Conservation (phyloP, 2,329 filamentous ascomycete genomes). For the Massarina eburnea region DNA sequence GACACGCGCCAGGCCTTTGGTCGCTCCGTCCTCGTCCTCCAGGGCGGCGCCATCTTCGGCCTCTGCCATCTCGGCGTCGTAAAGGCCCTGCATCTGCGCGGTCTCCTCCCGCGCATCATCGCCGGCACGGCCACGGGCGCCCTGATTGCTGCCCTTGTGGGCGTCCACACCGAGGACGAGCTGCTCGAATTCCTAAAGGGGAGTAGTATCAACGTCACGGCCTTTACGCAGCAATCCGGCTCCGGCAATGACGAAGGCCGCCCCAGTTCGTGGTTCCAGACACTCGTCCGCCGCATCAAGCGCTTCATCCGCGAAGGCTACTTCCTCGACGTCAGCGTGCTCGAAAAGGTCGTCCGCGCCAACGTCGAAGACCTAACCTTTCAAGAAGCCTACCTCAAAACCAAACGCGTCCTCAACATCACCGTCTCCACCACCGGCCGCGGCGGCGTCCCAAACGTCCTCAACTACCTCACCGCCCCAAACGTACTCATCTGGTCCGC, state of each 20-base stretch:
- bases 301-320: slow-evolving; percentile 77
- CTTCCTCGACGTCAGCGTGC: slow-evolving; percentile 76
- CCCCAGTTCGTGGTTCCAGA: slow-evolving; percentile 48
- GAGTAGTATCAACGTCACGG: slow-evolving; percentile 78
- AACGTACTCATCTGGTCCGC: slow-evolving; percentile 88
- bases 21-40: slow-evolving; percentile 78
- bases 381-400: slow-evolving; percentile 84
- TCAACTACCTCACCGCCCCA: slow-evolving; percentile 91
- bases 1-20: slow-evolving; percentile 89
- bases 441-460: slow-evolving; percentile 75
- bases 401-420: slow-evolving; percentile 87
- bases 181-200: slow-evolving; percentile 75
- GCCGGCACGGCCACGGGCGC: slow-evolving; percentile 89
- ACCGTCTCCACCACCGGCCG: slow-evolving; percentile 77
- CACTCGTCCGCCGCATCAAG: slow-evolving; percentile 64
- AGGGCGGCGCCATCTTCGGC: slow-evolving; percentile 90
- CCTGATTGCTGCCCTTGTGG: slow-evolving; percentile 83
- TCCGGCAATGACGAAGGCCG: slow-evolving; percentile 17
- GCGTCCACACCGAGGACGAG: slow-evolving; percentile 84
- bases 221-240: slow-evolving; percentile 59
- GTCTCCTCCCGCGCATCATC: slow-evolving; percentile 84
- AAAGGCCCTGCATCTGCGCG: slow-evolving; percentile 79
- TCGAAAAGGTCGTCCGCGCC: slow-evolving; percentile 80
- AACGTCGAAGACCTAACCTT: slow-evolving; percentile 92
- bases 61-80: slow-evolving; percentile 89